A percentile compares a stretch with the other conserved stretches of the same genome.
Conservation (phyloP, 352 stramenopile genomes). For the Vaucheria bursata region DNA sequence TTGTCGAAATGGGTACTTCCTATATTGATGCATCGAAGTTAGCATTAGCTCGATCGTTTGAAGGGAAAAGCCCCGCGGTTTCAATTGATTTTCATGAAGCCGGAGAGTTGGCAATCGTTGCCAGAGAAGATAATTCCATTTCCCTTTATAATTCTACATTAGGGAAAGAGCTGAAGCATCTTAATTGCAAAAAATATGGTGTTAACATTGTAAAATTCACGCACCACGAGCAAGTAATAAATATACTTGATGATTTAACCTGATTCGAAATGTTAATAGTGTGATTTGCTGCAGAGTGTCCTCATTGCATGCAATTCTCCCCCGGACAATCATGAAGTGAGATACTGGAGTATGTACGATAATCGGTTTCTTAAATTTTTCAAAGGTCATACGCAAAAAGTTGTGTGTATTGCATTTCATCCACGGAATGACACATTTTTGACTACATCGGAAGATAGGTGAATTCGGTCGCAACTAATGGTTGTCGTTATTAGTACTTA, state of each 20-base stretch:
- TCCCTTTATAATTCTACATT: constrained; percentile 41
- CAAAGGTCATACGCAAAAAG: constrained; percentile 42
- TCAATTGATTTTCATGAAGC: constrained; percentile 49
- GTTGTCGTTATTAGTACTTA: background rate
- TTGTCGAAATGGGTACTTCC: no score
- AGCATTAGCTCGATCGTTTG: constrained; percentile 38
- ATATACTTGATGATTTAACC: background rate
- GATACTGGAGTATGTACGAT: constrained; percentile 50
- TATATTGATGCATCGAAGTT: constrained; percentile 38
- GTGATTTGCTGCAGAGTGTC: no score
- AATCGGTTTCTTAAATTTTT: constrained; percentile 48
- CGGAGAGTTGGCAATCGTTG: constrained; percentile 35
- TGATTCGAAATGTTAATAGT: no score
- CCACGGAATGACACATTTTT: constrained; percentile 49
- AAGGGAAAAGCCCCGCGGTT: constrained; percentile 17
- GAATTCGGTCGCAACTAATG: background rate
- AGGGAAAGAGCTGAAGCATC: constrained; percentile 33
- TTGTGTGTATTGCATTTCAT: constrained; percentile 46
- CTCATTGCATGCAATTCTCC: constrained; percentile 36
- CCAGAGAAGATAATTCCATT: constrained; percentile 34
- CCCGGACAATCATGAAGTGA: constrained; percentile 26
- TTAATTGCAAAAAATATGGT: constrained; percentile 44
- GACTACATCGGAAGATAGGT: constrained; percentile 42
- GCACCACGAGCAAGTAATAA: constrained; percentile 39
- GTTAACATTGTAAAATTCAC: constrained; percentile 27